Base-by-base conservation (phyloP, 768 basidiomycete genomes). In the Naganishia vaughanmartiniae region DNA sequence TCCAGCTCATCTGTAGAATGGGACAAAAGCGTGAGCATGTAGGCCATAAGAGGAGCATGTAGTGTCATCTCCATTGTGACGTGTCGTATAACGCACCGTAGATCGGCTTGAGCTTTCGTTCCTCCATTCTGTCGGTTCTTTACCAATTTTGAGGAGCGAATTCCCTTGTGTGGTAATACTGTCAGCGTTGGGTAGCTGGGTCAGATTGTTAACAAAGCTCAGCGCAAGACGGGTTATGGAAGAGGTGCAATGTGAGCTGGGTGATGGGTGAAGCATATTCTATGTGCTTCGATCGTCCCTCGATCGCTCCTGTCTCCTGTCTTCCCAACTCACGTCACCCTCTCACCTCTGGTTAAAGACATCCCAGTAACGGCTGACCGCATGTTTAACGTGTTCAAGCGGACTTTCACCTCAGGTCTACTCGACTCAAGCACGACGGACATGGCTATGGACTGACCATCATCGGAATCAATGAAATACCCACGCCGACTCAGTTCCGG, bases 51-150 rank as follows among this genome's bases (percentile, higher is more conserved):
- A 31, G 9, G 21, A 34, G 4, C 57, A 36, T 19, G 2, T 34
- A 3, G 24, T 3, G 48, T n/a, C 21, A 36, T 31, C 26, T 34
- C 4, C 14, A n/a, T 9, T 17, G 65, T 66, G 65, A 53, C 51
- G 65, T 36, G 48, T 54, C 24, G 24, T 11, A 46, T 31, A 24
- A 51, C 9, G 34, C 31, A 45, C 60, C 56, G n/a, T 69, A 69
- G 21, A 69, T 56, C 21, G 68, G 68, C 46, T 60, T 57, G 28
- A 69, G 68, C 17, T 56, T 55, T 17, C 68, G 39, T 34, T 69
- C 68, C 51, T 69, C 68, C 57, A 69, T 63, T 28, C 17, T 51
- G 21, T 51, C 48, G 48, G 21, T 51, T n/a, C 48, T 1, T 3
- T n/a, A 51, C 48, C 21, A 14, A 15, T 15, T 46, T 46, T 51